Evolutionary conservation across 768 basidiomycete genomes (phyloP).

Genomic region (Steccherinum ochraceum): DNA sequence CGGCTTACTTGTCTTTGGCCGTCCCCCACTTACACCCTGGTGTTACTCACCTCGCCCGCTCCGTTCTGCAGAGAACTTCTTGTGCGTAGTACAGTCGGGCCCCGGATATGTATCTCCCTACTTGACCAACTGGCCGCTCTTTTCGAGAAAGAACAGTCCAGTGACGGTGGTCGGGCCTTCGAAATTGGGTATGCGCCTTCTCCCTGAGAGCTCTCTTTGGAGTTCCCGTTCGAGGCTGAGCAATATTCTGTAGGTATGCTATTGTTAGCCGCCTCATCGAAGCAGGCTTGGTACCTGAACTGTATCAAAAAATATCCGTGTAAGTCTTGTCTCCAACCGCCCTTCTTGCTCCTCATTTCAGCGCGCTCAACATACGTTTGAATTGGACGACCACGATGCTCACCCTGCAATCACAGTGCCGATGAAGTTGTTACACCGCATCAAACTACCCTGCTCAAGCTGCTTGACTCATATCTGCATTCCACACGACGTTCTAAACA

Average conservation of each 20-base stretch:
- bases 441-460: slow-evolving; percentile 82
- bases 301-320: slow-evolving; percentile 60
- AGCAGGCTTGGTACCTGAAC: slow-evolving; percentile 45
- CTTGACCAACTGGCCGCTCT: slow-evolving; percentile 68
- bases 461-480: slow-evolving; percentile 80
- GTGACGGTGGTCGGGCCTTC: slow-evolving; percentile 62
- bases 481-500: background rate
- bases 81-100: slow-evolving; percentile 46
- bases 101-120: slow-evolving; percentile 59
- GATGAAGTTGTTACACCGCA: slow-evolving; percentile 76
- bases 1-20: slow-evolving; percentile 5
- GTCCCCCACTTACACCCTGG: background rate
- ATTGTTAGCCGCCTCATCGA: slow-evolving; percentile 62
- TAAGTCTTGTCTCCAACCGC: slow-evolving; percentile 39
- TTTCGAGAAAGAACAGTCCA: slow-evolving; percentile 61
- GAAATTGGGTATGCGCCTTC: slow-evolving; percentile 56
- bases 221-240: too few relatives aligned
- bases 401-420: slow-evolving; percentile 45
- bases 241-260: slow-evolving; percentile 46
- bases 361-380: too few relatives aligned
- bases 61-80: slow-evolving; percentile 41
- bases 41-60: background rate
- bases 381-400: too few relatives aligned
- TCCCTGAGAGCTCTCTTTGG: too few relatives aligned
- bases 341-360: background rate